Evolutionary conservation across 2,329 filamentous ascomycete species (phyloP).

Genomic region (Albifimbria verrucaria): DNA sequence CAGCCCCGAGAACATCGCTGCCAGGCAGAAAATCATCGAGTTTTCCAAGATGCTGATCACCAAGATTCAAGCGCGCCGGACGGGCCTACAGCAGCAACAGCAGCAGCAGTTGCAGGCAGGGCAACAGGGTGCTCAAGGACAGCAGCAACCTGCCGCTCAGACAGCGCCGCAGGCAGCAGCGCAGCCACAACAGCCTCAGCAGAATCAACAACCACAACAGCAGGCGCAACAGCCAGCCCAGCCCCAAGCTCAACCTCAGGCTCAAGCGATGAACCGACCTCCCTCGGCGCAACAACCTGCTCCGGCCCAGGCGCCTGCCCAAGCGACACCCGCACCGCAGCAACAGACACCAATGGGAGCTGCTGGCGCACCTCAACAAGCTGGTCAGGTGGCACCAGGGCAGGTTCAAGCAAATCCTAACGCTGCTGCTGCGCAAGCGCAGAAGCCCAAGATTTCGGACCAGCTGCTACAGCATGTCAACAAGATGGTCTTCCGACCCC

Average conservation of each 20-base stretch:
- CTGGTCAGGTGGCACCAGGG: constrained; percentile 8
- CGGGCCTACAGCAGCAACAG: constrained; percentile 30
- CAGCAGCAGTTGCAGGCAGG: constrained; percentile 20
- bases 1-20: constrained; percentile 45
- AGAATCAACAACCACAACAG: constrained; percentile 15
- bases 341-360: constrained; percentile 10
- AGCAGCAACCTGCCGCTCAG: constrained; percentile 19
- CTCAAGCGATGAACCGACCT: neutral
- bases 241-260: constrained; percentile 3
- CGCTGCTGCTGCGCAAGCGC: constrained; percentile 13
- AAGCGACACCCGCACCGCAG: constrained; percentile 17
- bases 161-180: constrained; percentile 16
- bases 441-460: constrained; percentile 34
- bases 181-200: constrained; percentile 18
- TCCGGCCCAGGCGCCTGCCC: constrained; percentile 8
- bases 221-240: constrained; percentile 1
- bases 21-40: constrained; percentile 56
- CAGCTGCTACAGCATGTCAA: constrained; percentile 45
- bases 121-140: constrained; percentile 21
- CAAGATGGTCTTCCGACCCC: constrained; percentile 44
- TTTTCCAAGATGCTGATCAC: constrained; percentile 56
- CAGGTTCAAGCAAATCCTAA: constrained; percentile 18
- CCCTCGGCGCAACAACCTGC: constrained; percentile 6
- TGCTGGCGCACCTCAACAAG: constrained; percentile 5
- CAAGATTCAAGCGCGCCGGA: constrained; percentile 44